Percentiles rank a stretch among this genome's conserved stretches.
These are phyloP conservation scores for Geranomyces michiganensis DNA, from an alignment of 192 early-diverging fungal species.

Conservation along the genomic window DNA sequence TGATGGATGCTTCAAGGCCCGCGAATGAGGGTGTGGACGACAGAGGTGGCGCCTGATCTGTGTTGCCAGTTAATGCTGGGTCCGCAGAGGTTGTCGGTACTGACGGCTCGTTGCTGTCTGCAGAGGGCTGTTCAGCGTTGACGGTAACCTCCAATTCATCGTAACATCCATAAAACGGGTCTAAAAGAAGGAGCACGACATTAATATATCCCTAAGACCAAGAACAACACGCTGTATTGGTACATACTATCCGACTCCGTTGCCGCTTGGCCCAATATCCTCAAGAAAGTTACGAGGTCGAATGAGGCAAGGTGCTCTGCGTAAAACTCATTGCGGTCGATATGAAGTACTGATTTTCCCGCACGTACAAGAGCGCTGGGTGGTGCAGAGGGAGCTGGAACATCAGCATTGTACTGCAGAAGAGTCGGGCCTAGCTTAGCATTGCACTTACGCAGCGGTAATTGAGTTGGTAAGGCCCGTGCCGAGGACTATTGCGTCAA, in stretches of 20 bases:
- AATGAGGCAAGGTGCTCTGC: conserved; percentile 71
- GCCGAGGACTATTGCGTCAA: conserved; percentile 83
- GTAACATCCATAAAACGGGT: neutral
- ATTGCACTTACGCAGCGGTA: conserved; percentile 65
- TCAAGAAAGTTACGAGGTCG: conserved; percentile 54
- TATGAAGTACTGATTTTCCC: conserved; percentile 74
- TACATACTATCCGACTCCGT: neutral
- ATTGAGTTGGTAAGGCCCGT: conserved; percentile 84
- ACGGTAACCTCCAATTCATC: neutral
- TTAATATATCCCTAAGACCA: neutral
- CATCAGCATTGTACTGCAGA: neutral
- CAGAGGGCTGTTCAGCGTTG: neutral
- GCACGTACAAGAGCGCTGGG: conserved; percentile 65
- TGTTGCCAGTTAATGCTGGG: too few species aligned
- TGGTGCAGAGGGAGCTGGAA: neutral
- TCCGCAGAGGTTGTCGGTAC: too few species aligned
- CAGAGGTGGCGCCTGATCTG: too few species aligned
- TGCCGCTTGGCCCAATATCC: neutral
- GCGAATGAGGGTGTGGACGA: neutral
- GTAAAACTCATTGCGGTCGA: conserved; percentile 81
- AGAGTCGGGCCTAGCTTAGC: too few species aligned
- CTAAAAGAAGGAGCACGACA: neutral
- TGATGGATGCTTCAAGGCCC: neutral
- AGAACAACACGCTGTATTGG: neutral
- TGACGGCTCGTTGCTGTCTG: too few species aligned